Evolutionary conservation across 139 green algal genomes (phyloP).

Genomic region (Closterium sp.): DNA sequence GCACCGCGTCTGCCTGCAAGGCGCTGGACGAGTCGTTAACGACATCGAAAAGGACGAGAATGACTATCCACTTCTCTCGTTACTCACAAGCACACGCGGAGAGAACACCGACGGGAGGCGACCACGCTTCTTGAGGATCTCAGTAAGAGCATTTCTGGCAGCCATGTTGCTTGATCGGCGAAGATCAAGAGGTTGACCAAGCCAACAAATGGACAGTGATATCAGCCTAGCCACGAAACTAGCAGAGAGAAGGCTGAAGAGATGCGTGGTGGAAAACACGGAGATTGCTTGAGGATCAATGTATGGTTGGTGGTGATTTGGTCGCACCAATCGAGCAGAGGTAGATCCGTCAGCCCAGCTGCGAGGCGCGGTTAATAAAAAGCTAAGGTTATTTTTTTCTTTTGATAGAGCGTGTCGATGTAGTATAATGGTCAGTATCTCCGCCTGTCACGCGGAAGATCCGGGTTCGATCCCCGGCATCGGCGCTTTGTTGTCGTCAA

Average conservation of each 20-base stretch:
- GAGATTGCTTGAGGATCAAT: no score
- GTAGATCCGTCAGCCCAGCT: no score
- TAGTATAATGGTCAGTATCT: background rate
- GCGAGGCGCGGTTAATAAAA: no score
- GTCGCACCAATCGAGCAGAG: no score
- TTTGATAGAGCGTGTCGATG: background rate
- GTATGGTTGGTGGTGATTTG: no score
- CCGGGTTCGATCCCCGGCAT: background rate
- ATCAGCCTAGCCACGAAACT: background rate
- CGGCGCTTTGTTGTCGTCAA: background rate
- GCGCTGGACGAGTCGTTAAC: background rate
- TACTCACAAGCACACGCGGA: background rate
- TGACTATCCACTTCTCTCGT: background rate
- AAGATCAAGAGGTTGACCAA: no score
- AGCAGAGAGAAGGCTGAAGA: background rate
- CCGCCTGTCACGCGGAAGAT: background rate
- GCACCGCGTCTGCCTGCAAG: background rate
- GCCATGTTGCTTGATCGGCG: background rate
- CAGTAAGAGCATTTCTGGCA: background rate
- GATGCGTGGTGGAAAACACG: no score
- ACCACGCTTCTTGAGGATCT: background rate
- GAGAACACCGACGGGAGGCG: background rate
- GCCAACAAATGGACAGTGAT: no score
- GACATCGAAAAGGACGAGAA: background rate
- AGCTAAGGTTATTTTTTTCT: no score